phyloP scores from a whole-genome alignment of 495 filamentous ascomycete species.

The Terfezia boudieri region DNA sequence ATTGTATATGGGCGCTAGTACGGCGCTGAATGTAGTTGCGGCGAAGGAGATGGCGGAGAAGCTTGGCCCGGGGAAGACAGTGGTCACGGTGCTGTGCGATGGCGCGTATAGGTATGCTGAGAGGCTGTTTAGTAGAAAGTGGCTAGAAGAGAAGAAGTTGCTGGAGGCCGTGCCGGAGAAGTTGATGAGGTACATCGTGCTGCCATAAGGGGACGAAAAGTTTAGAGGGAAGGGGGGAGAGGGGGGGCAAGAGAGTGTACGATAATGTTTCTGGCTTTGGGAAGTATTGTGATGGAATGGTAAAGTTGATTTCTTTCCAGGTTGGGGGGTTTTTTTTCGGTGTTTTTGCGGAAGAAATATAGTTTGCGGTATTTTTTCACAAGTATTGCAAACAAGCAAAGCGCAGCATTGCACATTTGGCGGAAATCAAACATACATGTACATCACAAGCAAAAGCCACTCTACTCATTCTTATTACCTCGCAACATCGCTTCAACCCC shows the following conservation, averaged over 20 bases:
- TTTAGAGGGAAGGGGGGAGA: background rate
- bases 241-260: background rate
- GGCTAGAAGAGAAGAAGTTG: slow-evolving; percentile 69
- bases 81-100: slow-evolving; percentile 85
- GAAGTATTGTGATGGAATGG: background rate
- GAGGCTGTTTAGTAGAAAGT: slow-evolving; percentile 67
- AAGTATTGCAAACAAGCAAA: no score
- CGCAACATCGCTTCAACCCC: no score
- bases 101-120: slow-evolving; percentile 95
- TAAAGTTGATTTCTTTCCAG: background rate
- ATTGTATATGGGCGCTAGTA: slow-evolving; percentile 84
- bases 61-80: slow-evolving; percentile 68
- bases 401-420: no score
- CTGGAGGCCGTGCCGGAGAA: slow-evolving; percentile 62
- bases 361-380: slow-evolving; percentile 1
- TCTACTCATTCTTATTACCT: no score
- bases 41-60: slow-evolving; percentile 86
- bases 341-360: slow-evolving; percentile 6
- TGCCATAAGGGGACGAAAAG: slow-evolving; percentile 32
- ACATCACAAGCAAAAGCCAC: no score
- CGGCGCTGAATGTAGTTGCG: slow-evolving; percentile 79
- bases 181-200: slow-evolving; percentile 76
- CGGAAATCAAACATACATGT: no score
- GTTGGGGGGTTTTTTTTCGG: background rate
- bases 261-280: background rate